Percentiles rank a stretch among this genome's conserved stretches.
These are phyloP conservation scores for Rosa multiflora DNA, from an alignment of 306 rosid genomes.

Conservation along the genomic window DNA sequence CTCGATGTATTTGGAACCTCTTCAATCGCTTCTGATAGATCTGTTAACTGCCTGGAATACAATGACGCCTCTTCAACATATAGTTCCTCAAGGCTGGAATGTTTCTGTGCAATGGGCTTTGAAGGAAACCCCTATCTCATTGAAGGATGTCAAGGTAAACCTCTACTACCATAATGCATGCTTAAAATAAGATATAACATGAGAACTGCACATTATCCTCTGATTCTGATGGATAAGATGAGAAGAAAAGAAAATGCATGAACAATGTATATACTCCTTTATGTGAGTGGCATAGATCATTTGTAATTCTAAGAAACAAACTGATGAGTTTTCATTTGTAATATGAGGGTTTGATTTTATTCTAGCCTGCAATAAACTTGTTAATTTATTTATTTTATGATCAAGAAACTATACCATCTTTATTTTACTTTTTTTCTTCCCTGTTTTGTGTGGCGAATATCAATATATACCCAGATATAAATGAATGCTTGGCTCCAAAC, in stretches of 20 bases:
- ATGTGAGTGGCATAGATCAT: background rate
- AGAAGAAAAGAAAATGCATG: background rate
- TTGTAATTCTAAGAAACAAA: background rate
- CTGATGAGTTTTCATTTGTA: background rate
- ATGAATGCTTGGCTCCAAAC: slow-evolving; percentile 8
- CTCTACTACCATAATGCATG: too few relatives aligned
- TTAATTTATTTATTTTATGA: background rate
- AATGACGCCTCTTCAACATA: background rate
- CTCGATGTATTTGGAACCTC: background rate
- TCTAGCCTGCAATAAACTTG: background rate
- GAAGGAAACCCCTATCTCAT: slow-evolving; percentile 15
- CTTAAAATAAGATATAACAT: too few relatives aligned
- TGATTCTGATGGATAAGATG: too few relatives aligned
- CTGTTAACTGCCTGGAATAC: background rate
- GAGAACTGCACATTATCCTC: background rate
- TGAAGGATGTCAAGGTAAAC: slow-evolving; percentile 11
- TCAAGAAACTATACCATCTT: background rate
- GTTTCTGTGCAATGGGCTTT: background rate
- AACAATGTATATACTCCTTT: too few relatives aligned
- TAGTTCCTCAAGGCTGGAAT: background rate
- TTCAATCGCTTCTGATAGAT: background rate
- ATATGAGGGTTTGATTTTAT: background rate
- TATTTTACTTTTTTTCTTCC: too few relatives aligned
- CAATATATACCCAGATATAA: background rate
- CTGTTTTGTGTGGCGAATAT: background rate